These are phyloP conservation scores for Mycena belliarum DNA, from an alignment of 768 basidiomycete genomes.

Conservation along the genomic window DNA sequence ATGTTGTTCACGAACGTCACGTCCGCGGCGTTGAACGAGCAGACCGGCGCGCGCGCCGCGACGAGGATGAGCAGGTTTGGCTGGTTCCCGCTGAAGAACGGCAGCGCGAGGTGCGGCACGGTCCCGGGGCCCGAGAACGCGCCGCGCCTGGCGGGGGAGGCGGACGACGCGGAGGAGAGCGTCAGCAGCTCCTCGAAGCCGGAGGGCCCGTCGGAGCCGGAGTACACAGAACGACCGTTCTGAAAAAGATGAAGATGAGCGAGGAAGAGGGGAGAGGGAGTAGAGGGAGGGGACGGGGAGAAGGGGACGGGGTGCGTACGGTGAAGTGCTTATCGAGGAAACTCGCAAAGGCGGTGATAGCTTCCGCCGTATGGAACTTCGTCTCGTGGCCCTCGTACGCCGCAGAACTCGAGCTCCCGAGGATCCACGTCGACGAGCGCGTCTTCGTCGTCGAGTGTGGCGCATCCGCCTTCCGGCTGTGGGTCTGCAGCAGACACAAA, in stretches of 20 bases:
- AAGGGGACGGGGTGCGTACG: conserved; percentile 1
- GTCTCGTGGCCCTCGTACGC: neutral
- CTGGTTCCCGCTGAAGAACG: conserved; percentile 10
- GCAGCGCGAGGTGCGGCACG: conserved; percentile 12
- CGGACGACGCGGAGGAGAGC: neutral
- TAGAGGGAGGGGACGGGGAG: neutral
- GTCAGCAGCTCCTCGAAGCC: conserved; percentile 7
- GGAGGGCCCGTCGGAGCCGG: neutral
- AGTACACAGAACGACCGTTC: conserved; percentile 4
- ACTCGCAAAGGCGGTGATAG: neutral
- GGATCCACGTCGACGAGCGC: neutral
- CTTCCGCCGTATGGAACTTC: neutral
- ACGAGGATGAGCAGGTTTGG: conserved; percentile 17
- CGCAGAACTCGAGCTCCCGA: neutral
- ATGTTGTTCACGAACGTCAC: conserved; percentile 10
- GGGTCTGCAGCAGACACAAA: neutral
- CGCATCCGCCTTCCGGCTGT: neutral
- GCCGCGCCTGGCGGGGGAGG: neutral
- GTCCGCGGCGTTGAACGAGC: conserved; percentile 5
- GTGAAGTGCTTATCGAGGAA: conserved; percentile 10
- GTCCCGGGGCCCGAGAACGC: neutral
- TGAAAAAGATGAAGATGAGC: neutral
- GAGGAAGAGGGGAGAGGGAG: too few relatives aligned
- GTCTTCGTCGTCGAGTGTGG: neutral
- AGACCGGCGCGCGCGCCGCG: neutral